Base-by-base conservation (phyloP, 768 basidiomycete species). In the Gloeopeniophorella convolvens region DNA sequence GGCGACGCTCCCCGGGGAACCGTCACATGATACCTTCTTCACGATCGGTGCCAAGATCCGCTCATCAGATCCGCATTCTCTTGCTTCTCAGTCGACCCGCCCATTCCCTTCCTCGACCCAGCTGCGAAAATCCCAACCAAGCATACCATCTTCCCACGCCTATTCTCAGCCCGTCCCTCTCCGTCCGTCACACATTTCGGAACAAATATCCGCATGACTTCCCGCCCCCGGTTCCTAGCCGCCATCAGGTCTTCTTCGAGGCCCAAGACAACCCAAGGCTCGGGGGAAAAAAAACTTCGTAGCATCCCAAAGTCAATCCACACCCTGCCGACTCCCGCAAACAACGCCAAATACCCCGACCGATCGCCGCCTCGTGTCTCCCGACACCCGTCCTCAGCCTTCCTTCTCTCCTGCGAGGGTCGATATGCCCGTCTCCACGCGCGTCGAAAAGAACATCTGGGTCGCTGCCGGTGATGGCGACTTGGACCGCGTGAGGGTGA, bases 391-490 rank as follows among this genome's bases (percentile, higher is more conserved):
- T n/a, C n/a, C n/a, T n/a, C n/a, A n/a, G n/a, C n/a, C n/a, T n/a
- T n/a, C n/a, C n/a, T n/a, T n/a, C n/a, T n/a, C n/a, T n/a, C n/a
- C n/a, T n/a, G n/a, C n/a, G n/a, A n/a, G n/a, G n/a, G 32, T 56
- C 43, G 58, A 47, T 45, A 66, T 65, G 70, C 67, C 69, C 16
- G 62, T 64, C 26, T 62, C 66, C 13, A 65, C 60, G 18, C 46
- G 42, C 15, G 56, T 42, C 39, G 55, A 63, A 51, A 79, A 78
- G 63, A 94, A 94, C 68, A 84, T 96, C 37, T 96, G 93, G 93
- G 79, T 96, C 30, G 93, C 93, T 37, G 89, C 93, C 0, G 85
- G 81, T 39, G 93, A 96, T 62, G 93, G 93, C 35, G 87, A 96
- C 69, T 66, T 94, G 28, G 67, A 68, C n/a, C 74, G 85, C 42